phyloP scores from a whole-genome alignment of 2,329 filamentous ascomycete species.

The Pseudopyrenochaeta lycopersici region DNA sequence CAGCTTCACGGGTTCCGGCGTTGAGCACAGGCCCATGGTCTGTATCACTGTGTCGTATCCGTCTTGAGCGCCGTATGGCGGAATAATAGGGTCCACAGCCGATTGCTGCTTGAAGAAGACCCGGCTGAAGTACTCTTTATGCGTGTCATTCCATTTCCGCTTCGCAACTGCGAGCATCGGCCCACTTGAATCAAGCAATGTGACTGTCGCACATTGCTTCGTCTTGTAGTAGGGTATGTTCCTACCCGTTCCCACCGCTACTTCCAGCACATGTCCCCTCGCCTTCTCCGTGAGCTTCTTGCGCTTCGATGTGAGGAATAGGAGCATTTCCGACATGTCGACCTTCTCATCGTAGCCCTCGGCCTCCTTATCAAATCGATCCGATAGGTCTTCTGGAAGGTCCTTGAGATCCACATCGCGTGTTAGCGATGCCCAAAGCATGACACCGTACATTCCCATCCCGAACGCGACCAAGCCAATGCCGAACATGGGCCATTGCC shows the following conservation, averaged over 20 bases:
- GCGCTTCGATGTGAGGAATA: conserved; percentile 52
- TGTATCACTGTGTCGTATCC: conserved; percentile 61
- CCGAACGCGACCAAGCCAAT: conserved; percentile 47
- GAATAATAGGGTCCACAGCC: conserved; percentile 53
- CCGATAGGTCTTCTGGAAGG: conserved; percentile 53
- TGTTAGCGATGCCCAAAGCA: conserved; percentile 47
- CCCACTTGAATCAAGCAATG: conserved; percentile 57
- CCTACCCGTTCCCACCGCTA: conserved; percentile 59
- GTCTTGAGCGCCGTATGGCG: conserved; percentile 51
- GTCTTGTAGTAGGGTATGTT: conserved; percentile 57
- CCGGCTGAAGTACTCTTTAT: conserved; percentile 48
- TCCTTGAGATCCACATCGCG: conserved; percentile 31
- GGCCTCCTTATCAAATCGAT: conserved; percentile 57
- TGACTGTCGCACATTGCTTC: conserved; percentile 54
- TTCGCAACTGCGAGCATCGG: conserved; percentile 59
- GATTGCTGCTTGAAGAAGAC: conserved; percentile 56
- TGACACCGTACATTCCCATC: conserved; percentile 52
- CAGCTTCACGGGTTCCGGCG: conserved; percentile 54
- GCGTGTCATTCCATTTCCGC: conserved; percentile 58
- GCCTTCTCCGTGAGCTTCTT: conserved; percentile 52
- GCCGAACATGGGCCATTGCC: conserved; percentile 45
- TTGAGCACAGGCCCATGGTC: conserved; percentile 62
- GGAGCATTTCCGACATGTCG: conserved; percentile 53
- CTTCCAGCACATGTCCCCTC: conserved; percentile 59
- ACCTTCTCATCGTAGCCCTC: conserved; percentile 59